These are phyloP conservation scores for Candida mesenterica DNA, from an alignment of 1,139 yeast genomes.

Conservation along the genomic window DNA sequence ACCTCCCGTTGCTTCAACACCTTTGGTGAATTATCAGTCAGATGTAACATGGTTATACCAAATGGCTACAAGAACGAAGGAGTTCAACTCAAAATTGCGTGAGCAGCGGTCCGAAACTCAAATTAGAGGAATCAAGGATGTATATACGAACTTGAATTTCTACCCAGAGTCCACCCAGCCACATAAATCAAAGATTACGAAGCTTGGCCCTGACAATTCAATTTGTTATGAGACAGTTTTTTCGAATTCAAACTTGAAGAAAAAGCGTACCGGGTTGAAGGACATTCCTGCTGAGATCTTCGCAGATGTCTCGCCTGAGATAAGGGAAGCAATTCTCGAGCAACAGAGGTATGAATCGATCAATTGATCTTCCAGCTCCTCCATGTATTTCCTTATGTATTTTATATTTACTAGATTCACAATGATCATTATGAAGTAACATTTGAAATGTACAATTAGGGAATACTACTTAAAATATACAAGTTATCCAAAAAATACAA, in stretches of 20 bases:
- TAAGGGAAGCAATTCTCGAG: conserved; percentile 57
- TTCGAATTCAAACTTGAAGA: conserved; percentile 40
- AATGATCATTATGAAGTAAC: not conserved
- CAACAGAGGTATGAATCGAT: conserved; percentile 60
- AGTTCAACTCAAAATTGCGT: conserved; percentile 61
- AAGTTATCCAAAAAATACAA: too few species aligned
- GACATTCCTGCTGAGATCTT: conserved; percentile 58
- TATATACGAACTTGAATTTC: conserved; percentile 77
- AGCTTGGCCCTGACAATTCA: conserved; percentile 12
- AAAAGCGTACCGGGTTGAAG: conserved; percentile 60
- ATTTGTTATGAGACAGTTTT: conserved; percentile 49
- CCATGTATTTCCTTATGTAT: conserved; percentile 4
- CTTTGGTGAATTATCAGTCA: conserved; percentile 45
- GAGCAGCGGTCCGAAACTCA: conserved; percentile 58
- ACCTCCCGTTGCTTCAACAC: conserved; percentile 40
- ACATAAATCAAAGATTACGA: conserved; percentile 34
- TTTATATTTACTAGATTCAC: not conserved
- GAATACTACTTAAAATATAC: too few species aligned
- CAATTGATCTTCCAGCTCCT: not conserved
- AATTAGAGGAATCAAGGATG: conserved; percentile 67
- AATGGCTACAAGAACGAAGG: conserved; percentile 74
- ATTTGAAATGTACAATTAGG: too few species aligned
- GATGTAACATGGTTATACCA: conserved; percentile 87
- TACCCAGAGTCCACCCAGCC: conserved; percentile 81
- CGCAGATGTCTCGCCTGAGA: conserved; percentile 56